These are phyloP conservation scores for Venustampulla echinocandica DNA, from an alignment of 495 filamentous ascomycete species.

Conservation along the genomic window DNA sequence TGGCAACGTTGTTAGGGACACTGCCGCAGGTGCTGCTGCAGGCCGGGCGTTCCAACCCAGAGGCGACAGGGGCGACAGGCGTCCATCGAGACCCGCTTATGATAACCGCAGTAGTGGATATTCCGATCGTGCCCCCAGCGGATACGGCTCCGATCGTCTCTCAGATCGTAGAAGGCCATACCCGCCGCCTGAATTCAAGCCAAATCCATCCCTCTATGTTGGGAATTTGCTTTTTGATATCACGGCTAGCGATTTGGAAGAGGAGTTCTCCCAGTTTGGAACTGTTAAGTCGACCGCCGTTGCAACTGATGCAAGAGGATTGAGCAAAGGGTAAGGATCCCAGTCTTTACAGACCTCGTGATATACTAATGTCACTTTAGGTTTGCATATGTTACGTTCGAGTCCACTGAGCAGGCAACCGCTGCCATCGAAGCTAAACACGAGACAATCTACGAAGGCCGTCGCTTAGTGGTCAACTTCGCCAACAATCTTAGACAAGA, in stretches of 20 bases:
- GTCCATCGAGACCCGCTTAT: neutral
- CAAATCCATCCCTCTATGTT: no score
- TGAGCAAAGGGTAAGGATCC: constrained; percentile 76
- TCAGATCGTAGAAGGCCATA: no score
- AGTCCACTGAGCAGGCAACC: constrained; percentile 42
- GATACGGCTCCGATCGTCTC: no score
- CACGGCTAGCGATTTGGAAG: constrained; percentile 58
- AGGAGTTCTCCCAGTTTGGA: constrained; percentile 60
- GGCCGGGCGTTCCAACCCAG: neutral
- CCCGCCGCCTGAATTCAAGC: no score
- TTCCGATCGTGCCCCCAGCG: neutral
- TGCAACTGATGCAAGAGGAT: constrained; percentile 58
- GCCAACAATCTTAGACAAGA: constrained; percentile 5
- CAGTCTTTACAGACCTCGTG: neutral
- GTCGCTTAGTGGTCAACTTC: constrained; percentile 57
- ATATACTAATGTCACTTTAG: constrained; percentile 3
- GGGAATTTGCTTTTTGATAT: constrained; percentile 85
- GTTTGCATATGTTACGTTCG: constrained; percentile 64
- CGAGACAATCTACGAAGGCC: constrained; percentile 68
- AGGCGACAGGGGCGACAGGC: neutral
- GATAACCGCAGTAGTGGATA: neutral
- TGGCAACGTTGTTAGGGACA: neutral
- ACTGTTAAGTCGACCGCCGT: constrained; percentile 45
- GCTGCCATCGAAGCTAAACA: constrained; percentile 58
- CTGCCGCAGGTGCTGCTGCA: constrained; percentile 1